phyloP scores from a whole-genome alignment of 1,139 yeast species.

The Kurtzmaniella quercitrusa region DNA sequence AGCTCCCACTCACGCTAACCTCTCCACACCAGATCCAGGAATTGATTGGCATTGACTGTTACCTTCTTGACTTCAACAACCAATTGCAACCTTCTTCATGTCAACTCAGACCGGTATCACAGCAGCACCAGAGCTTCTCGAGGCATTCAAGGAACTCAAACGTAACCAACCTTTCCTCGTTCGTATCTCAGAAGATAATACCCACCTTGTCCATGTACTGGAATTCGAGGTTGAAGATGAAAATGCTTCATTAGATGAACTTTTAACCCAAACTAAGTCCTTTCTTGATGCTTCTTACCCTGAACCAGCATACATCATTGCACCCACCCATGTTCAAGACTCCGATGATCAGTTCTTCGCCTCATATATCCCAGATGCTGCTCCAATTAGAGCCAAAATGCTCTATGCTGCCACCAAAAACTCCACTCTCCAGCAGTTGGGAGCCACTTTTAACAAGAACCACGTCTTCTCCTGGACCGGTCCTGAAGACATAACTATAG shows the following conservation, averaged over 20 bases:
- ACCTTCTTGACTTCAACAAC: neutral
- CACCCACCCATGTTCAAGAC: slow-evolving; percentile 23
- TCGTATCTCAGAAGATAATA: slow-evolving; percentile 42
- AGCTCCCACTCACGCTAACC: neutral
- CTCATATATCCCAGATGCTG: slow-evolving; percentile 82
- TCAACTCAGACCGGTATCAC: slow-evolving; percentile 70
- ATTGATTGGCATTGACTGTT: neutral
- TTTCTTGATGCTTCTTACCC: slow-evolving; percentile 34
- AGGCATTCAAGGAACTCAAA: slow-evolving; percentile 22
- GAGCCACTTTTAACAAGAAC: slow-evolving; percentile 53
- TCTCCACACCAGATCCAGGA: no score
- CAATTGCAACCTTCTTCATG: slow-evolving; percentile 34
- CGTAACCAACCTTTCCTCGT: slow-evolving; percentile 28
- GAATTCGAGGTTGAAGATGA: slow-evolving; percentile 13
- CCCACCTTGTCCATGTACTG: slow-evolving; percentile 40
- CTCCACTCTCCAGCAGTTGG: slow-evolving; percentile 68
- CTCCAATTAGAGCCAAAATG: slow-evolving; percentile 85
- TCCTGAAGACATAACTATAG: slow-evolving; percentile 53
- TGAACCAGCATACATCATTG: slow-evolving; percentile 58
- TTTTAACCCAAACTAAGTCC: slow-evolving; percentile 32
- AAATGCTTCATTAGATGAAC: slow-evolving; percentile 22
- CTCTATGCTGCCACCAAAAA: slow-evolving; percentile 87
- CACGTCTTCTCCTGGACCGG: slow-evolving; percentile 53
- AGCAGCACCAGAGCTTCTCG: slow-evolving; percentile 42
- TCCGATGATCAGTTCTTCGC: slow-evolving; percentile 48